Base-by-base conservation (phyloP, 768 basidiomycete species). In the Pleurotus tuoliensis region DNA sequence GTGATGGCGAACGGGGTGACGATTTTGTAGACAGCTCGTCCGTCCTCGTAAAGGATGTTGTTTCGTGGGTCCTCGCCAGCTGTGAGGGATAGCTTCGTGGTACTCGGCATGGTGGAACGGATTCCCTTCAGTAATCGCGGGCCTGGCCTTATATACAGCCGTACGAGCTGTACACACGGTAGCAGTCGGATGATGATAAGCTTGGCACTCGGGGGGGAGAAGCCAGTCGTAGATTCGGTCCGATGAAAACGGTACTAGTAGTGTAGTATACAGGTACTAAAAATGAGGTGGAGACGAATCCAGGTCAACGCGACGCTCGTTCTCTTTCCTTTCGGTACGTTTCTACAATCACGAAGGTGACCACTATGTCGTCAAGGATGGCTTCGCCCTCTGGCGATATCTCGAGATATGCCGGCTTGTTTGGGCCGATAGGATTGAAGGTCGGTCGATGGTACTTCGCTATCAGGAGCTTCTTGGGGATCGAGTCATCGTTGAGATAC, bases 341-440 rank as follows among this genome's bases (percentile, higher is more conserved):
- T 41, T 70, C 67, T 13, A 70, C 47, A 47, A 66, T 68, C 18
- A 70, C 57, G 46, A 71, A 71, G 6, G 71, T 69, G 7, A 70
- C 40, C 2, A 71, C 38, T 18, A 71, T 67, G 27, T 58, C 60
- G 41, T 68, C 65, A 7, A 65, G 37, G 51, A 70, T 67, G 39
- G 64, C 55, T 58, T 63, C 58, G 0, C 68, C 70, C 34, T 51
- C 58, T 27, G 65, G 58, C 39, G 57, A 58, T 25, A 67, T 65
- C 37, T 67, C 65, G 2, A 69, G 59, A 30, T 52, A 63, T 4
- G 59, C 61, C 0, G 54, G 59, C 5, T 46, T 56, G 2, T 12
- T 40, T 25, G 57, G 58, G 11, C 50, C 56, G 24, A 64, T 47
- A 8, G 65, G 43, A 6, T 57, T 60, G 16, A 54, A 45, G 15